These are phyloP conservation scores for Phalaenopsis aphrodite DNA, from an alignment of 106 monocot species.

Conservation along the genomic window DNA sequence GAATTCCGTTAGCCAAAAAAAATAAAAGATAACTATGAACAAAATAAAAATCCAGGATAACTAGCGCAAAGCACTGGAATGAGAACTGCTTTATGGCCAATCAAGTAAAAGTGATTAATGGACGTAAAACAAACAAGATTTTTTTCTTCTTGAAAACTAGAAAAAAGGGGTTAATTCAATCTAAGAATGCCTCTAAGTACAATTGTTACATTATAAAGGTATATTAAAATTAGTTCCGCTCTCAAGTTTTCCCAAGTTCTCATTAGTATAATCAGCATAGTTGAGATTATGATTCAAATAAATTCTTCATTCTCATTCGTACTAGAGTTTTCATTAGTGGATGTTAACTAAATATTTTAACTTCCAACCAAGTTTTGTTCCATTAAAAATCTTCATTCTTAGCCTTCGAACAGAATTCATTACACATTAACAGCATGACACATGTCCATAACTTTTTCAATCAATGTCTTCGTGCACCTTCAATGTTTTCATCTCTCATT, in stretches of 20 bases:
- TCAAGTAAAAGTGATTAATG: constrained; percentile 1
- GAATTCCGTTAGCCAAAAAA: neutral
- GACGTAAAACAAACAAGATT: neutral
- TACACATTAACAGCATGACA: neutral
- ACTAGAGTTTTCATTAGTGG: neutral
- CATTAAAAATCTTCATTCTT: neutral
- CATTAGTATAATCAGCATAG: neutral
- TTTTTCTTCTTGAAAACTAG: neutral
- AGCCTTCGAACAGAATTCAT: neutral
- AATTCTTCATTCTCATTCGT: neutral
- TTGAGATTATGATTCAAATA: neutral
- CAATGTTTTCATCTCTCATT: neutral
- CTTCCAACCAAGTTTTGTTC: neutral
- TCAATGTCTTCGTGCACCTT: neutral
- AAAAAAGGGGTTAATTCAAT: neutral
- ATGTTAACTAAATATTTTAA: neutral
- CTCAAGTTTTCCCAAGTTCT: neutral
- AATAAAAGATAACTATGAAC: neutral
- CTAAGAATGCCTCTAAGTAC: neutral
- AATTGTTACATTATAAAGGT: neutral
- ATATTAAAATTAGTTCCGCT: neutral
- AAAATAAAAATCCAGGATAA: neutral
- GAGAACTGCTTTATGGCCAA: neutral
- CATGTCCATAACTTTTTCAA: neutral
- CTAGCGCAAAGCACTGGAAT: neutral